phyloP scores from a whole-genome alignment of 495 filamentous ascomycete species.

The Hypomontagnella submonticulosa region DNA sequence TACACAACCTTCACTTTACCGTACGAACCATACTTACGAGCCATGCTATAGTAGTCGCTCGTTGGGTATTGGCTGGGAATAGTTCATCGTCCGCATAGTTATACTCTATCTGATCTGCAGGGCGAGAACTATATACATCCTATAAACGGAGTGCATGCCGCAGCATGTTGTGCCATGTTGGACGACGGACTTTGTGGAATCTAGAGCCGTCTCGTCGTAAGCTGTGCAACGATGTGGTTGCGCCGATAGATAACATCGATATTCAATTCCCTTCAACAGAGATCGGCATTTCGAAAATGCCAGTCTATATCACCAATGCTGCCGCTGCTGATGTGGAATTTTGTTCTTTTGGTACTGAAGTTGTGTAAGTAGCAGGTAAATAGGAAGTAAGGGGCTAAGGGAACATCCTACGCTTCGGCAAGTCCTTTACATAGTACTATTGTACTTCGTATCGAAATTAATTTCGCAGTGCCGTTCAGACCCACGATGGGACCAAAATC shows the following conservation, averaged over 20 bases:
- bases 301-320: not conserved
- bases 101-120: constrained; percentile 2
- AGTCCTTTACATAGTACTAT: not conserved
- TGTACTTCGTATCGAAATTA: not conserved
- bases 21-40: constrained; percentile 30
- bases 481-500: not conserved
- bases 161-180: constrained; percentile 32
- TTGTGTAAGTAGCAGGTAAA: constrained; percentile 15
- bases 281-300: constrained; percentile 22
- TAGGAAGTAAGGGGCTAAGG: constrained; percentile 4
- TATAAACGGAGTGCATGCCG: constrained; percentile 24
- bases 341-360: not conserved
- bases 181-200: constrained; percentile 8
- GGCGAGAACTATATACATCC: constrained; percentile 29
- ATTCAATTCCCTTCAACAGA: not conserved
- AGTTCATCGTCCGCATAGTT: constrained; percentile 16
- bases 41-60: not conserved
- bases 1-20: constrained; percentile 8
- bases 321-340: constrained; percentile 1
- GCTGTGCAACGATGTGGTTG: constrained; percentile 17
- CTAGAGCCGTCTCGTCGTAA: constrained; percentile 26
- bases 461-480: not conserved
- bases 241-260: constrained; percentile 18
- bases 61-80: constrained; percentile 32
- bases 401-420: not conserved